Conservation (phyloP, 1,139 yeast species). For the Debaryomycetaceae sp. region DNA sequence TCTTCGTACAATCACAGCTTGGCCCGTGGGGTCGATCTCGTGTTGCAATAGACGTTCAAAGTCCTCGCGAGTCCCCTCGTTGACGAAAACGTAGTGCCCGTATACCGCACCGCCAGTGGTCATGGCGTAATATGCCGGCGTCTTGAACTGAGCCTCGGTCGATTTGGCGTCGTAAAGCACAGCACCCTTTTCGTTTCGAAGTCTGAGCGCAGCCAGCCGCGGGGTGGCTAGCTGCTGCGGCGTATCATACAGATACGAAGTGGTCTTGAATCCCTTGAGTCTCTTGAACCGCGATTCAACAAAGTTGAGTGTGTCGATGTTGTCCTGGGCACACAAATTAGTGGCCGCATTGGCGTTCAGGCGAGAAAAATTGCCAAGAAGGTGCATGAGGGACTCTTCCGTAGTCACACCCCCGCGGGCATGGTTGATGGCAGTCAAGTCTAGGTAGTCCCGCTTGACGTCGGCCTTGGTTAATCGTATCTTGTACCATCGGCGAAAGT, state of each 20-base stretch:
- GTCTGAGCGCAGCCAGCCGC: constrained; percentile 17
- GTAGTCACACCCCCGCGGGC: constrained; percentile 4
- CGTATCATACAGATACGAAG: constrained; percentile 15
- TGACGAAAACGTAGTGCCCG: constrained; percentile 27
- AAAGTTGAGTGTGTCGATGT: constrained; percentile 21
- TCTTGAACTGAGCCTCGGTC: constrained; percentile 22
- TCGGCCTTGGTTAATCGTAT: constrained; percentile 61
- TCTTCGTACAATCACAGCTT: constrained; percentile 25
- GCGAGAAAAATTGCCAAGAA: constrained; percentile 12
- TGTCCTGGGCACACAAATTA: constrained; percentile 26
- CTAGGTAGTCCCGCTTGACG: constrained; percentile 42
- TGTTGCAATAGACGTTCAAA: constrained; percentile 19
- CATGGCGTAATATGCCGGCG: constrained; percentile 33
- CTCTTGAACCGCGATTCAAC: constrained; percentile 23
- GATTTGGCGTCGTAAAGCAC: constrained; percentile 24
- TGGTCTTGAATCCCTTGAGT: constrained; percentile 24
- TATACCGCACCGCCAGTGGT: constrained; percentile 19
- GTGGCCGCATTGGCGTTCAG: constrained; percentile 14
- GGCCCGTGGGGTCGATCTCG: constrained; percentile 18
- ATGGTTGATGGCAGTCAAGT: constrained; percentile 23
- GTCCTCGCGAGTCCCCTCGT: constrained; percentile 29
- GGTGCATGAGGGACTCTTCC: constrained; percentile 4
- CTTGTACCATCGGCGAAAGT: constrained; percentile 71
- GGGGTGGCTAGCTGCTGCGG: constrained; percentile 21
- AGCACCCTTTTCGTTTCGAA: constrained; percentile 20